phyloP scores from a whole-genome alignment of 345 rosid genomes.

The Rhodamnia argentea region DNA sequence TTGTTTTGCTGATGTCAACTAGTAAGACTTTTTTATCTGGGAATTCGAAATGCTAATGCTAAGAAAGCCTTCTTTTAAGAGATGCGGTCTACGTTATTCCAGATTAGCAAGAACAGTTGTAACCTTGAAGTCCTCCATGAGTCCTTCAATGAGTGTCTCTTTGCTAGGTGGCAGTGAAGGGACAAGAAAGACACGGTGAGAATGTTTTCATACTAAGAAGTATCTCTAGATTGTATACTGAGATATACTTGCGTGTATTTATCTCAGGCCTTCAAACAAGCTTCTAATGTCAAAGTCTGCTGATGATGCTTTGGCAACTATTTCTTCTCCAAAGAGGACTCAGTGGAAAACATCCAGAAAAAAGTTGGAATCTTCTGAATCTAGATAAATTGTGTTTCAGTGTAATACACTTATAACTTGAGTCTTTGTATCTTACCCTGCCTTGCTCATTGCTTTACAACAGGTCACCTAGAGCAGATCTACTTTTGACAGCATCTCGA shows the following conservation, averaged over 20 bases:
- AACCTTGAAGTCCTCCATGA: background rate
- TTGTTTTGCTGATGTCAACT: background rate
- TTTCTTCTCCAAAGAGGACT: background rate
- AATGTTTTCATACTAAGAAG: background rate
- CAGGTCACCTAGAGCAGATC: slow-evolving; percentile 6
- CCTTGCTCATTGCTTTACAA: background rate
- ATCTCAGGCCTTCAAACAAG: slow-evolving; percentile 4
- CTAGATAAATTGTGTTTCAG: background rate
- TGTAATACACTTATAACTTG: background rate
- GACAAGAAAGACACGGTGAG: background rate
- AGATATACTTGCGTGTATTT: background rate
- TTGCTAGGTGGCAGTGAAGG: background rate
- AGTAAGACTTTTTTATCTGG: background rate
- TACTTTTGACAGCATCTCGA: background rate
- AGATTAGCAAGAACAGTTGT: background rate
- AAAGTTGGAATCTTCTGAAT: slow-evolving; percentile 4
- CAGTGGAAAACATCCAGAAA: background rate
- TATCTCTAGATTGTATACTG: background rate
- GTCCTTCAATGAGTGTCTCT: background rate
- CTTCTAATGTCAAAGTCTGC: background rate
- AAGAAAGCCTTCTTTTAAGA: background rate
- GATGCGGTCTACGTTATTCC: background rate
- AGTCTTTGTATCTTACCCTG: background rate
- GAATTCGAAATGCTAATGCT: background rate
- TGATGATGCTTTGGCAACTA: background rate